phyloP scores from a whole-genome alignment of 371 early-diverging fungal genomes.

The Amoeboaphelidium protococcarum region DNA sequence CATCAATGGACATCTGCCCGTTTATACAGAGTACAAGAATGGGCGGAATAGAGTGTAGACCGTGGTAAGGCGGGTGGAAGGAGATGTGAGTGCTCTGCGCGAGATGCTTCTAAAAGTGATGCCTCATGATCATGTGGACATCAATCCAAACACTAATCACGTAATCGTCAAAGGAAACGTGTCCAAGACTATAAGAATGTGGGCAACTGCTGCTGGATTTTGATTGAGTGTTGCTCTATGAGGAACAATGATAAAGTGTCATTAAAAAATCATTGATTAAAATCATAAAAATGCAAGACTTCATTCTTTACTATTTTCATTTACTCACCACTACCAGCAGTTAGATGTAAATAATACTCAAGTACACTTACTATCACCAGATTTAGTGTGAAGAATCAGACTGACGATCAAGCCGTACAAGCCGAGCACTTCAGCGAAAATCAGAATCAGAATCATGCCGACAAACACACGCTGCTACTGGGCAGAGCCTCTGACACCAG shows the following conservation, averaged over 20 bases:
- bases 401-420: slow-evolving; percentile 47
- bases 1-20: not conserved
- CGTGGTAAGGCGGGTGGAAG: not conserved
- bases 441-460: slow-evolving; percentile 37
- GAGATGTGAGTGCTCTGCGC: not conserved
- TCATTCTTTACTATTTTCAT: too few species aligned
- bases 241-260: too few species aligned
- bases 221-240: too few species aligned
- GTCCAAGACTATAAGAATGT: not conserved
- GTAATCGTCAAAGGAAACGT: not conserved
- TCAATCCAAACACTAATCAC: too few species aligned
- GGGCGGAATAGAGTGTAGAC: not conserved
- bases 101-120: not conserved
- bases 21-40: not conserved
- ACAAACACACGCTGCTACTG: slow-evolving; percentile 56
- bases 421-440: slow-evolving; percentile 81
- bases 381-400: not conserved
- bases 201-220: not conserved
- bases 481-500: slow-evolving; percentile 48
- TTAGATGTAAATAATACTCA: too few species aligned
- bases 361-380: not conserved
- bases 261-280: too few species aligned
- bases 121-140: too few species aligned
- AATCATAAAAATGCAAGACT: too few species aligned
- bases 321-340: too few species aligned